Evolutionary conservation across 1,139 yeast genomes (phyloP), one percentile per base, ranked within the genome.

Genomic region (Scheffersomyces quercinus): DNA sequence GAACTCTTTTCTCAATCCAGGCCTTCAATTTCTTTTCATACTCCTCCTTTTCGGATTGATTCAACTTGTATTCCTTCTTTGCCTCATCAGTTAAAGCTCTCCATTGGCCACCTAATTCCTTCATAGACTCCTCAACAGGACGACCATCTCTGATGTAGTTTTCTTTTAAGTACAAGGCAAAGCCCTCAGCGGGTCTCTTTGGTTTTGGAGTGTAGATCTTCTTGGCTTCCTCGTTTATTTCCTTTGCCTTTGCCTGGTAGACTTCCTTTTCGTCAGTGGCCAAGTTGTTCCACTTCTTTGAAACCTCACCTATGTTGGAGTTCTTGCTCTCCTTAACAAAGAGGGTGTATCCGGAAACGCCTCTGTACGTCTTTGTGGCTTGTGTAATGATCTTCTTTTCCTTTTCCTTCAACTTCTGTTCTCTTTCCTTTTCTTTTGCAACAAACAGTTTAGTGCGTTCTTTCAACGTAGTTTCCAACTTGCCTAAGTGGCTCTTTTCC

Each of bases 181-280:
- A 72, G 5, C 63, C 62, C 35, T 48, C 48, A 4, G 63, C 56
- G 3, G 75, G 72, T 10, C 58, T 53, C 45, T 62, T 64, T 38
- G 77, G 78, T 48, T 64, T 67, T 5, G 74, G 70, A 3, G 62
- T 56, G 52, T 54, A 70, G 10, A 58, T 48, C 37, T 59, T 45
- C 38, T 51, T 47, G 40, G 55, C 55, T 41, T 61, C 61, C 6
- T 56, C 64, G 49, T 72, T 70, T 50, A 52, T 53, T 29, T 53
- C 60, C 14, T 59, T 61, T 14, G 71, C 70, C 41, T 60, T 55
- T 4, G 43, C 50, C 26, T 53, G 44, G 47, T 44, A 70, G 4
- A 39, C 42, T 10, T 53, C 63, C 51, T 62, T 64, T 46, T 71
- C 76, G 28, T 43, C 48, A 3, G 54, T 62, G 10, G 65, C 32